Percentiles rank a stretch among this genome's conserved stretches.
phyloP scores from a whole-genome alignment of 192 early-diverging fungal genomes.

The Coemansia sp. region DNA sequence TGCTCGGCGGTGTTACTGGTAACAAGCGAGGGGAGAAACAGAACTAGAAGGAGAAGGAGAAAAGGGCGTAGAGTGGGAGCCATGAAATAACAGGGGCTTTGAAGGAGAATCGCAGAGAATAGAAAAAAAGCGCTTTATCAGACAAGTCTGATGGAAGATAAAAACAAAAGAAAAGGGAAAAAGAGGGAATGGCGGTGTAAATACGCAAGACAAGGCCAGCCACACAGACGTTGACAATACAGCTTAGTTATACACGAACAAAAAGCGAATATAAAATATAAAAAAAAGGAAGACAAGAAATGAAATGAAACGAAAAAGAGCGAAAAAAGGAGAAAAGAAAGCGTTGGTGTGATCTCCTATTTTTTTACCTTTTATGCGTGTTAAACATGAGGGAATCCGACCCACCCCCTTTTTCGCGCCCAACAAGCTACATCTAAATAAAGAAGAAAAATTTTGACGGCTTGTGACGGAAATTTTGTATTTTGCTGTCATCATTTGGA shows the following conservation, averaged over 20 bases:
- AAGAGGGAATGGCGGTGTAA: neutral
- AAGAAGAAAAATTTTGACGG: too few species aligned
- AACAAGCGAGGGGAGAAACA: neutral
- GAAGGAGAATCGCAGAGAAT: neutral
- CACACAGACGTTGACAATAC: slow-evolving; percentile 6
- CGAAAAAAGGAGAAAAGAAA: neutral
- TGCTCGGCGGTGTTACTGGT: neutral
- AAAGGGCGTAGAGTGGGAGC: neutral
- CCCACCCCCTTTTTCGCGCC: too few species aligned
- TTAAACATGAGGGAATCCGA: too few species aligned
- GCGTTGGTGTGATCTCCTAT: too few species aligned
- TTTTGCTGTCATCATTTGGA: too few species aligned
- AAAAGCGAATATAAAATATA: neutral
- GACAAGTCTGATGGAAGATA: neutral
- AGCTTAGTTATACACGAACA: neutral
- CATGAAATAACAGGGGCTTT: neutral
- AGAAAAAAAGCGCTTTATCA: neutral
- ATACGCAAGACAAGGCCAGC: neutral
- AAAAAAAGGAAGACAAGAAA: neutral
- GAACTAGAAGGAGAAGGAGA: neutral
- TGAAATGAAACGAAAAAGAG: neutral
- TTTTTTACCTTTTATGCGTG: too few species aligned
- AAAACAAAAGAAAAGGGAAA: neutral
- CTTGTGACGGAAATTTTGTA: too few species aligned
- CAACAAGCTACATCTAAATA: too few species aligned